phyloP scores from a whole-genome alignment of 2,329 filamentous ascomycete genomes.

The Colletotrichum paranaense region DNA sequence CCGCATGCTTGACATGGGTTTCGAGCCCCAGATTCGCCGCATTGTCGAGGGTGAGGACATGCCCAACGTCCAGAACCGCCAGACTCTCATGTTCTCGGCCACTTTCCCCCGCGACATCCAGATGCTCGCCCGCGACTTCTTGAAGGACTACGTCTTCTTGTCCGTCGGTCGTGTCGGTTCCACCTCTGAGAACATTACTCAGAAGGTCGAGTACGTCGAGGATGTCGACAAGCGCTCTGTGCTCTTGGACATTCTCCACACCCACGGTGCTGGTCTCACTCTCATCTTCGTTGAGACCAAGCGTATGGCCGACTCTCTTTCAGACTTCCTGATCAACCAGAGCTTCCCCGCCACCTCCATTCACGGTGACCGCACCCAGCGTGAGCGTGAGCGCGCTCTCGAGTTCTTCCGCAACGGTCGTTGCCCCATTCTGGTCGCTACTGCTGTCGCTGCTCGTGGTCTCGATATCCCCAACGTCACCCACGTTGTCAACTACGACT shows the following conservation, averaged over 20 bases:
- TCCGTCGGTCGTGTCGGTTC: conserved; percentile 98
- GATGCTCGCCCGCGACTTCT: conserved; percentile 97
- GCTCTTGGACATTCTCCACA: conserved; percentile 96
- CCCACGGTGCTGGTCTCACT: conserved; percentile 87
- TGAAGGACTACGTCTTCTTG: conserved; percentile 99
- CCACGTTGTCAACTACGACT: conserved; percentile 98
- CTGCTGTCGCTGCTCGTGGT: conserved; percentile 91
- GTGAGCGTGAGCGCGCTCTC: conserved; percentile 96
- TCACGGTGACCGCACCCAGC: conserved; percentile 97
- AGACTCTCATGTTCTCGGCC: conserved; percentile 99
- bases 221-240: conserved; percentile 98
- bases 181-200: conserved; percentile 99
- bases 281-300: conserved; percentile 99
- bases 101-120: conserved; percentile 99
- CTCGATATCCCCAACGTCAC: conserved; percentile 96
- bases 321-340: conserved; percentile 98
- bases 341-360: conserved; percentile 98
- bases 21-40: conserved; percentile 98
- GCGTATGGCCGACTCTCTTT: conserved; percentile 98
- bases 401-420: conserved; percentile 97
- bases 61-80: conserved; percentile 83
- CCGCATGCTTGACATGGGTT: conserved; percentile 99
- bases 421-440: conserved; percentile 96
- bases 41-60: conserved; percentile 99
- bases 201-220: conserved; percentile 98